A percentile compares a stretch with the other conserved stretches of the same genome.
Conservation (phyloP, 768 basidiomycete species). For the Boletellus emodensis region DNA sequence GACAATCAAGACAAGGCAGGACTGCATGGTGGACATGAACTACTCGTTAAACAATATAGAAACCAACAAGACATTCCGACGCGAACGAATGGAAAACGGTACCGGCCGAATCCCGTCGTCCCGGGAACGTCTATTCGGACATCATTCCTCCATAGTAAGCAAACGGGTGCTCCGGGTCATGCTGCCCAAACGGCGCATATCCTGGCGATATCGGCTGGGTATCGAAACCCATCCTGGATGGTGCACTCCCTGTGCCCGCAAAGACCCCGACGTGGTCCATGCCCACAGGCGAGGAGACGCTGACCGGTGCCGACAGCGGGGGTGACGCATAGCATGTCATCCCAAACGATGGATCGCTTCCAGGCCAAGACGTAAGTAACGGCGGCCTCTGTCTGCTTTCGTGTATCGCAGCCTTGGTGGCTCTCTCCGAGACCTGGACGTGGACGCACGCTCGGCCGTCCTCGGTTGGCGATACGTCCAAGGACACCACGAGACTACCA, state of each 20-base stretch:
- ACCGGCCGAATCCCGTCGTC: not conserved
- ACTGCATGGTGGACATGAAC: slow-evolving; percentile 14
- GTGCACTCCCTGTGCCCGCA: slow-evolving; percentile 46
- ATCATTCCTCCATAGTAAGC: slow-evolving; percentile 28
- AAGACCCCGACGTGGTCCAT: slow-evolving; percentile 49
- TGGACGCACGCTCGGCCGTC: slow-evolving; percentile 72
- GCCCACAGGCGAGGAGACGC: slow-evolving; percentile 32
- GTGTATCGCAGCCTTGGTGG: slow-evolving; percentile 9
- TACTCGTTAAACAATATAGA: slow-evolving; percentile 9
- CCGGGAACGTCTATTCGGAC: slow-evolving; percentile 18
- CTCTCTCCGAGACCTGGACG: slow-evolving; percentile 57
- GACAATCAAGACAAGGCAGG: not conserved
- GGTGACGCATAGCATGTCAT: slow-evolving; percentile 28
- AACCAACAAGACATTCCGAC: not conserved
- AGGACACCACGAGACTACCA: slow-evolving; percentile 65
- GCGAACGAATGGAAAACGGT: not conserved
- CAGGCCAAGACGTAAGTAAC: slow-evolving; percentile 27
- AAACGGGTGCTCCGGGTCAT: slow-evolving; percentile 24
- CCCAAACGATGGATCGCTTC: slow-evolving; percentile 13
- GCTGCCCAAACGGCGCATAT: slow-evolving; percentile 31
- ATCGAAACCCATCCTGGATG: slow-evolving; percentile 23
- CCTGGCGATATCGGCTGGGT: slow-evolving; percentile 20
- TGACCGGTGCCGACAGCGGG: slow-evolving; percentile 37
- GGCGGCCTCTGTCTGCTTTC: slow-evolving; percentile 16
- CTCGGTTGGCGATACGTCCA: slow-evolving; percentile 60